phyloP scores from a whole-genome alignment of 441 rosid genomes.

The Adansonia gregorii region DNA sequence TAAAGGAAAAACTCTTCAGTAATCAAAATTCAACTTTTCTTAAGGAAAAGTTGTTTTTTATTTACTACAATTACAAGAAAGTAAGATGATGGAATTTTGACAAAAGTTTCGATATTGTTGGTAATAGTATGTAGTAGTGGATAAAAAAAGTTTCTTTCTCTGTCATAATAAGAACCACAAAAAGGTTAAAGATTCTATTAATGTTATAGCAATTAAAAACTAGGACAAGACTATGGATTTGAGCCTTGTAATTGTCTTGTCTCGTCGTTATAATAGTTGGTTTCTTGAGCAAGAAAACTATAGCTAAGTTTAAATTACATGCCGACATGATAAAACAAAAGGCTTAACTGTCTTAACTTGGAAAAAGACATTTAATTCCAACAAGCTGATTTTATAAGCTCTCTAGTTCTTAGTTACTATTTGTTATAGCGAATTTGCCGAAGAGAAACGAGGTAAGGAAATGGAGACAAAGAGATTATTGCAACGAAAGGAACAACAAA shows the following conservation, averaged over 20 bases:
- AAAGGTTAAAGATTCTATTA: not conserved
- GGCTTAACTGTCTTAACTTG: not conserved
- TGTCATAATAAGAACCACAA: not conserved
- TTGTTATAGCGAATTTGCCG: not conserved
- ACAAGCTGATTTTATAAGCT: not conserved
- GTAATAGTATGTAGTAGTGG: no score
- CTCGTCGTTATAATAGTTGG: not conserved
- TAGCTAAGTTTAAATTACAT: not conserved
- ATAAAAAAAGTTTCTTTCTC: no score
- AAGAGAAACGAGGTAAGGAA: not conserved
- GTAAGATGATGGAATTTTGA: no score
- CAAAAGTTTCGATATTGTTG: no score
- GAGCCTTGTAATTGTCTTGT: not conserved
- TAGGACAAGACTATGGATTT: not conserved
- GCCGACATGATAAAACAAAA: slow-evolving; percentile 21
- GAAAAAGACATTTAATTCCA: not conserved
- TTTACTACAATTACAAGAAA: no score
- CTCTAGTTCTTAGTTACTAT: not conserved
- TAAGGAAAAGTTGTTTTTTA: no score
- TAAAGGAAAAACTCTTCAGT: not conserved
- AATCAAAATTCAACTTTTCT: not conserved
- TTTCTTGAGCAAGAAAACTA: not conserved
- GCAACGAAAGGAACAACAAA: slow-evolving; percentile 6
- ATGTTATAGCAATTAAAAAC: not conserved
- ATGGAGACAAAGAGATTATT: slow-evolving; percentile 27